Evolutionary conservation across 768 basidiomycete genomes (phyloP).

Genomic region (Pleurotus tuoliensis): DNA sequence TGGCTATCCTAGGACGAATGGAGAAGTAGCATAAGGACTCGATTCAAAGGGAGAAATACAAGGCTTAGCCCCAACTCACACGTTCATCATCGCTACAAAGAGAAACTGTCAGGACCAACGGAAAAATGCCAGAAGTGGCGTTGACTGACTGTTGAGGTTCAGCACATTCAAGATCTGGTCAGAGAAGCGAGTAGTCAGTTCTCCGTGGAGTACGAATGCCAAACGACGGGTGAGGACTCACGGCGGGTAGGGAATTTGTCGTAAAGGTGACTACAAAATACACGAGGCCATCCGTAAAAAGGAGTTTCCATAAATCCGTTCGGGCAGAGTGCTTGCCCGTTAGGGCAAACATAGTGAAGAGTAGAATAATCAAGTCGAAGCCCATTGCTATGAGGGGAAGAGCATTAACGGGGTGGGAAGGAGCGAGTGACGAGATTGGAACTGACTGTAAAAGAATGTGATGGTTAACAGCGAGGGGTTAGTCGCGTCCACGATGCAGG

Average conservation of each 20-base stretch:
- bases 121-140: neutral
- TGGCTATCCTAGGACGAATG: conserved; percentile 40
- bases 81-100: conserved; percentile 52
- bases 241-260: conserved; percentile 66
- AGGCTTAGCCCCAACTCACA: conserved; percentile 35
- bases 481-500: conserved; percentile 51
- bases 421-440: neutral
- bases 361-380: conserved; percentile 60
- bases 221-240: conserved; percentile 24
- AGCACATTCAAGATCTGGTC: conserved; percentile 51
- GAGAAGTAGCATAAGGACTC: neutral
- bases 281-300: conserved; percentile 71
- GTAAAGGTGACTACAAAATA: conserved; percentile 65
- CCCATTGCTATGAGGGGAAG: conserved; percentile 52
- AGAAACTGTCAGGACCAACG: conserved; percentile 8
- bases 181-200: neutral
- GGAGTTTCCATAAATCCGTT: conserved; percentile 62
- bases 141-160: conserved; percentile 52
- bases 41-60: neutral
- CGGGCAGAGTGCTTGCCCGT: conserved; percentile 46
- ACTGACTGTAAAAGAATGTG: conserved; percentile 70
- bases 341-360: conserved; percentile 52
- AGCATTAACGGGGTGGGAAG: neutral
- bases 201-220: too few species aligned
- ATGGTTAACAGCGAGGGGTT: conserved; percentile 55